Evolutionary conservation across 371 early-diverging fungal species (phyloP), one percentile per base, ranked within the genome.

Genomic region (Rhizomucor miehei): DNA sequence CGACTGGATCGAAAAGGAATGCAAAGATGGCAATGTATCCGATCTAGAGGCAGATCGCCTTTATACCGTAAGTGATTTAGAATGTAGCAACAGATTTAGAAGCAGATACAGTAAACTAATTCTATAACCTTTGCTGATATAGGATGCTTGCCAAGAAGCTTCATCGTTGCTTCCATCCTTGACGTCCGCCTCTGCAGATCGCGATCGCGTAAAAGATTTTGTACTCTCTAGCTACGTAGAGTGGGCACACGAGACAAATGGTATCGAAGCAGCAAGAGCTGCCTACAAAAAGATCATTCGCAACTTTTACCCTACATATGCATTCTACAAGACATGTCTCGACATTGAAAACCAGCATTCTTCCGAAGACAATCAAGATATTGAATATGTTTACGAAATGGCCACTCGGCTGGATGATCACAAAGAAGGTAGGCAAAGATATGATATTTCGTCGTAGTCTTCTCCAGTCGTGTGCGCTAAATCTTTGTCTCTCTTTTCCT

Each of bases 291-390:
- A 71, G 19, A 67, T 90, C 23, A 54, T 79, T 39, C 70, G 74
- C 24, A 75, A 66, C 51, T 76, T 79, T 29, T 81, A 82, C 52
- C 87, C 87, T 3, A 85, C 83, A 3, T 57, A 67, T 40, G 65
- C 62, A 3, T 86, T 89, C 60, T 84, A 79, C 61, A 67, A 75
- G 52, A 65, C 69, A 21, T 87, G 88, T 58, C 53, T 89, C 38
- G 71, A 74, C 40, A 57, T 86, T 38, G 89, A 86, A 72, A 59
- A 75, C 37, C 60, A 69, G 51, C 41, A 41, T 20, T 54, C 62
- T 23, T 34, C 49, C 6, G 40, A 54, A 16, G 64, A 52, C 11
- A 59, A 52, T 12, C 60, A 60, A 2, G 39, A 52, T 44, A 59
- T 73, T 2, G 73, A 70, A 23, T 64, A 63, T 25, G 56, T 71